Conservation (phyloP, 1,139 yeast species). For the Sporopachydermia cereana region DNA sequence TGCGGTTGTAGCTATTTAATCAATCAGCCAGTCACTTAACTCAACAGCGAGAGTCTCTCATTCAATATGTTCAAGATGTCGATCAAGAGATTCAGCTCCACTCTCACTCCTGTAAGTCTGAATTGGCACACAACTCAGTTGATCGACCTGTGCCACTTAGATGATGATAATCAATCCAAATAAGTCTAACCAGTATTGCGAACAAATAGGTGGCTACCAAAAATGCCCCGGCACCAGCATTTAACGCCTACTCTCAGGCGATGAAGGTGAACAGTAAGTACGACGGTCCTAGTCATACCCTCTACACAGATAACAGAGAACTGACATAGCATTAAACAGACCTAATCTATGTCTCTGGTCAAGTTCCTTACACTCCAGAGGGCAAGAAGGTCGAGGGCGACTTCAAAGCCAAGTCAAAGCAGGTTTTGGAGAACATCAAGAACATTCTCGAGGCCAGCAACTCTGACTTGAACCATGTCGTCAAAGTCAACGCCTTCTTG, state of each 20-base stretch:
- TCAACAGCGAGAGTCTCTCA: no score
- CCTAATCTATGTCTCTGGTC: conserved; percentile 87
- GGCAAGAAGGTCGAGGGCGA: conserved; percentile 61
- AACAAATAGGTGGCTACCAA: conserved; percentile 28
- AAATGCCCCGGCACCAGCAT: conserved; percentile 85
- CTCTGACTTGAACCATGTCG: conserved; percentile 69
- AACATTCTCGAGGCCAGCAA: conserved; percentile 73
- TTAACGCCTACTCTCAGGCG: conserved; percentile 87
- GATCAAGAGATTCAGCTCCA: neutral
- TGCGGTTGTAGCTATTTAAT: no score
- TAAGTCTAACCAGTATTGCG: no score
- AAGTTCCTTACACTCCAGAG: conserved; percentile 81
- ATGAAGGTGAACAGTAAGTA: conserved; percentile 67
- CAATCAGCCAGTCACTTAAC: no score
- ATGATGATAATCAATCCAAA: no score
- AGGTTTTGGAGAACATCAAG: conserved; percentile 64
- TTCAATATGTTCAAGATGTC: conserved; percentile 3
- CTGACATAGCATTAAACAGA: no score
- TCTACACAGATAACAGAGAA: no score
- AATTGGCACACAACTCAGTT: no score
- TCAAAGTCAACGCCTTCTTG: conserved; percentile 78
- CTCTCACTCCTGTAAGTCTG: neutral
- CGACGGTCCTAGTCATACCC: no score
- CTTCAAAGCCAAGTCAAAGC: conserved; percentile 76
- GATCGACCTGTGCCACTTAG: no score